Evolutionary conservation across 768 basidiomycete species (phyloP), one percentile per base, ranked within the genome.

Genomic region (Leccinum aurantiacum): DNA sequence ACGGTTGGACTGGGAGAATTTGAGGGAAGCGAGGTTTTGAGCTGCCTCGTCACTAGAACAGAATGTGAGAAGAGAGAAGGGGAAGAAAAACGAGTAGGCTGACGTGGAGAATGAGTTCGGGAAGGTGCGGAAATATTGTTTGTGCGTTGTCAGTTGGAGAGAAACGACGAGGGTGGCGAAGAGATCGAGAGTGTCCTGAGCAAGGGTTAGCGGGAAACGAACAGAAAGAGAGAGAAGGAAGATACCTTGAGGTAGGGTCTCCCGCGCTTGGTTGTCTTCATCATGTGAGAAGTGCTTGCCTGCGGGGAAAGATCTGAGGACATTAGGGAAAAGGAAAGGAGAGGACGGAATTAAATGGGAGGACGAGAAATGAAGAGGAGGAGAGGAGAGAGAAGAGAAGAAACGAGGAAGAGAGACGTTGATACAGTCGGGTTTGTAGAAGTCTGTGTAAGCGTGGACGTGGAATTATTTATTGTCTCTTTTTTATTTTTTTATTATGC

Each of bases 1-100:
- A 72, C 97, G 93, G 79, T 95, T 96, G 57, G 97, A 98, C 79
- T 99, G 97, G 31, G 97, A 96, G 75, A 99, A 99, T 75, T 98
- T 98, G 71, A 99, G 87, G 3, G 92, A 92, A 37, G 94, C 90
- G 33, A 99, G 78, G 74, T 98, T 98, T 70, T 85, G 84, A 17
- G 91, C 92, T 6, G 97, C 96, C 74, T 98, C 95, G 74, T 99
- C 95, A 56, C 95, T 98, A 58, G n/a, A 48, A 58, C 67, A 60
- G 53, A 25, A 58, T 41, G 35, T 61, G 37, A 64, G 48, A 61
- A 56, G 51, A 55, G 52, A 59, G 53, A 53, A 60, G 48, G 56
- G 60, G 52, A 44, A 58, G 13, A 51, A 19, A 11, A 29, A 31
- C 55, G 56, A 24, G 37, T 46, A 51, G 38, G 83, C 94, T 67